Base-by-base conservation (phyloP, 192 early-diverging fungal genomes). In the Coemansia sp. region DNA sequence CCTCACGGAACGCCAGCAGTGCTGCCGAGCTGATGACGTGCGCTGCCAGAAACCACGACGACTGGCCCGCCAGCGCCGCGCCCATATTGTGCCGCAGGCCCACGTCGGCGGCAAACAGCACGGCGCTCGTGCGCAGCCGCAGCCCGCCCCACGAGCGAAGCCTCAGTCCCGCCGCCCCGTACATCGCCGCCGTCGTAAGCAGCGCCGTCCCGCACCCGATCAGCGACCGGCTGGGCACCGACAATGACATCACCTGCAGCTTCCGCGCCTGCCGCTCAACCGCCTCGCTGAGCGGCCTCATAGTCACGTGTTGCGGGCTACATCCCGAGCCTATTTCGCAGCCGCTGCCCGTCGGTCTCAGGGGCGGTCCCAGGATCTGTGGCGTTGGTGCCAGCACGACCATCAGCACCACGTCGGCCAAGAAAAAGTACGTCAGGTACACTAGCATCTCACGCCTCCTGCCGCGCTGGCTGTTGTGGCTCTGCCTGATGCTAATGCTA, bases 1-100 rank as follows among this genome's bases (percentile, higher is more conserved):
- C 55, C 52, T 77, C 80, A 14, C 70, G 70, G 65, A 77, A 16
- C 2, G 16, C 68, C 19, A 77, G 46, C 14, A 82, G 58, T 11
- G 32, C 23, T 4, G 63, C 63, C 26, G 70, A 40, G 49, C 66
- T 57, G 3, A 82, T 64, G 4, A 69, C 75, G 35, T 82, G 72
- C 2, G 64, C 40, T 4, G 74, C 67, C 57, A 81, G 61, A 71
- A 65, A 21, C 21, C 67, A 38, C 17, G 66, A 52, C 38, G 26
- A 40, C 6, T 26, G 19, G 33, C 39, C 13, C 55, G 59, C 19
- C 7, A 19, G 32, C 13, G 73, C 40, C 49, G 43, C 19, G 63
- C 55, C 30, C 52, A 47, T 9, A 63, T 65, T 32, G 63, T 19
- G n/a, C n/a, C 63, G 6, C 14, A 40, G n/a, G 6, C 16, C 62